Evolutionary conservation across 176 grass and related monocot species (phyloP).

Genomic region (Ensete glaucum): DNA sequence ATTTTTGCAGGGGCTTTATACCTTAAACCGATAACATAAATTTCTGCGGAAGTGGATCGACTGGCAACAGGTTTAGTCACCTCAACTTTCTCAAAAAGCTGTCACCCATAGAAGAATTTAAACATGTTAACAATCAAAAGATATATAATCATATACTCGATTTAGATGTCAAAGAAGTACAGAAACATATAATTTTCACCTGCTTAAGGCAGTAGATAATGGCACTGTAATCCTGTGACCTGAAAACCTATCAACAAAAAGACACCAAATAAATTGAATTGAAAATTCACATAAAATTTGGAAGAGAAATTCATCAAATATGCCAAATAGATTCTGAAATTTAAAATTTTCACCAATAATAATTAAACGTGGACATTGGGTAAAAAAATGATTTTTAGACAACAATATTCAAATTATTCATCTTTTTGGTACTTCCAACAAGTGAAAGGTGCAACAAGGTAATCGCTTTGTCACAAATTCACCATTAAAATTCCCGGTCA

Average conservation of each 20-base stretch:
- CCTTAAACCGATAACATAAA: slow-evolving; percentile 72
- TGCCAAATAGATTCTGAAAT: no score
- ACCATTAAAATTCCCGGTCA: no score
- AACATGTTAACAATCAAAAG: slow-evolving; percentile 21
- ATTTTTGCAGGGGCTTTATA: slow-evolving; percentile 95
- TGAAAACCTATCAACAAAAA: slow-evolving; percentile 62
- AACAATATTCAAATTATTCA: no score
- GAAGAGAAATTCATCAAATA: no score
- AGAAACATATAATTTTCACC: slow-evolving; percentile 25
- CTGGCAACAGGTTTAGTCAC: slow-evolving; percentile 82
- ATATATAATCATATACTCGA: not conserved
- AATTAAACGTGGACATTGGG: no score
- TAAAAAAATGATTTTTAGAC: no score
- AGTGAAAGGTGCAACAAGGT: no score
- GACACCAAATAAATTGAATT: not conserved
- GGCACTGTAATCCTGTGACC: slow-evolving; percentile 88
- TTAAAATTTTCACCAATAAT: not conserved
- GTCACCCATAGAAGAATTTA: slow-evolving; percentile 3
- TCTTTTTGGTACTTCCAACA: no score
- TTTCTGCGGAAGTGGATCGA: slow-evolving; percentile 89
- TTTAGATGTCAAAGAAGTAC: not conserved
- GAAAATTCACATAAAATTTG: no score
- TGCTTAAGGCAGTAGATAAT: slow-evolving; percentile 93
- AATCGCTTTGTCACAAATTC: no score
- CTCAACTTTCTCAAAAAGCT: slow-evolving; percentile 92